These are phyloP conservation scores for Coniochaeta sp. DNA, from an alignment of 2,329 filamentous ascomycete species.

Conservation along the genomic window DNA sequence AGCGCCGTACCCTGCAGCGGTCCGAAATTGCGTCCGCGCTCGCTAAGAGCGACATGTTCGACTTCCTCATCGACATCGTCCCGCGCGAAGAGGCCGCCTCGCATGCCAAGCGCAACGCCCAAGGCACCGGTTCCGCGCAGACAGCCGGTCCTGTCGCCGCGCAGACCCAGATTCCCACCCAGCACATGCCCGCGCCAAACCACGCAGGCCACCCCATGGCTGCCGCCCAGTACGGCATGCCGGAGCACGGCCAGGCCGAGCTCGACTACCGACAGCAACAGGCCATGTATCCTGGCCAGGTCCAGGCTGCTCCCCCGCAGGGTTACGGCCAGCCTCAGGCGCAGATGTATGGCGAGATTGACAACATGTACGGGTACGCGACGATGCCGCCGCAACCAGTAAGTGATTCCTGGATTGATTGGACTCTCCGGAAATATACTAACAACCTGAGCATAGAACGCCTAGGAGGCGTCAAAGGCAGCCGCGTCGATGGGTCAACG, in stretches of 20 bases:
- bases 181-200: conserved; percentile 48
- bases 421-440: background rate
- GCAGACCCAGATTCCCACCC: conserved; percentile 45
- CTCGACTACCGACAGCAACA: conserved; percentile 74
- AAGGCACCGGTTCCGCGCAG: conserved; percentile 32
- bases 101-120: conserved; percentile 67
- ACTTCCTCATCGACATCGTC: conserved; percentile 98
- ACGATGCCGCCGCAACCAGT: conserved; percentile 79
- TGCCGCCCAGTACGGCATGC: conserved; percentile 53
- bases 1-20: conserved; percentile 86
- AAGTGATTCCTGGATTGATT: conserved; percentile 25
- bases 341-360: conserved; percentile 74
- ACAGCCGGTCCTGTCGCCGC: conserved; percentile 34
- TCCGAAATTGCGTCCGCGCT: conserved; percentile 95
- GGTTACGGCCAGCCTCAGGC: conserved; percentile 73
- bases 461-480: background rate
- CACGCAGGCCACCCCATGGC: conserved; percentile 51
- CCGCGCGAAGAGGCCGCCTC: conserved; percentile 87
- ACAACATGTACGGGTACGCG: conserved; percentile 79
- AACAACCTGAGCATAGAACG: background rate
- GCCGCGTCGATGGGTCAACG: background rate
- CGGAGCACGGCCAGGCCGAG: conserved; percentile 54
- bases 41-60: conserved; percentile 98
- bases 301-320: conserved; percentile 63
- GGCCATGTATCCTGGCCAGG: conserved; percentile 75